These are phyloP conservation scores for Platanthera zijinensis DNA, from an alignment of 106 monocot species.

Conservation along the genomic window DNA sequence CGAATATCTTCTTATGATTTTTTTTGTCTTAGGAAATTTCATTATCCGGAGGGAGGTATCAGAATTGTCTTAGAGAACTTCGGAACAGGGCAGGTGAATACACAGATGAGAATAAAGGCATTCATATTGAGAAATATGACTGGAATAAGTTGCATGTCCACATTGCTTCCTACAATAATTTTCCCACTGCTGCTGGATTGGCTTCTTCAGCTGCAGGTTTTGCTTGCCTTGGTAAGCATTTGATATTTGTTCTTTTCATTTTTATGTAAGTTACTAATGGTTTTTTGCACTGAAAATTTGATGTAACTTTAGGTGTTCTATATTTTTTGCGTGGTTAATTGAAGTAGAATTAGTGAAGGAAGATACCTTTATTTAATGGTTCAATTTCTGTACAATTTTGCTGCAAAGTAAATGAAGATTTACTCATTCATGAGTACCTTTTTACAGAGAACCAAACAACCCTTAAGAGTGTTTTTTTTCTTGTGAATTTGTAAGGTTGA, in stretches of 20 bases:
- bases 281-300: too few relatives aligned
- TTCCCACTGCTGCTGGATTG: conserved; percentile 90
- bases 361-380: too few relatives aligned
- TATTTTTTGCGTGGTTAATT: too few relatives aligned
- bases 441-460: too few relatives aligned
- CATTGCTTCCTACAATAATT: conserved; percentile 90
- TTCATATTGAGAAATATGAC: conserved; percentile 62
- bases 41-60: conserved; percentile 67
- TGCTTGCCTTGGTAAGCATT: conserved; percentile 72
- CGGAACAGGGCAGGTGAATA: conserved; percentile 56
- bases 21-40: conserved; percentile 60
- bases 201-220: conserved; percentile 98
- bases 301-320: too few relatives aligned
- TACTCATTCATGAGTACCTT: too few relatives aligned
- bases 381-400: too few relatives aligned
- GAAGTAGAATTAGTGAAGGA: too few relatives aligned
- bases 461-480: too few relatives aligned
- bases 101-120: conserved; percentile 70
- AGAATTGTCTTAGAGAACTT: conserved; percentile 87
- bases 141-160: conserved; percentile 76
- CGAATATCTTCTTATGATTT: neutral
- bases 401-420: too few relatives aligned
- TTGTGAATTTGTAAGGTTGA: too few relatives aligned
- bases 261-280: neutral
- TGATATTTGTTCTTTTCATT: neutral